Conservation (phyloP, 441 rosid species). For the Corymbia calophylla region DNA sequence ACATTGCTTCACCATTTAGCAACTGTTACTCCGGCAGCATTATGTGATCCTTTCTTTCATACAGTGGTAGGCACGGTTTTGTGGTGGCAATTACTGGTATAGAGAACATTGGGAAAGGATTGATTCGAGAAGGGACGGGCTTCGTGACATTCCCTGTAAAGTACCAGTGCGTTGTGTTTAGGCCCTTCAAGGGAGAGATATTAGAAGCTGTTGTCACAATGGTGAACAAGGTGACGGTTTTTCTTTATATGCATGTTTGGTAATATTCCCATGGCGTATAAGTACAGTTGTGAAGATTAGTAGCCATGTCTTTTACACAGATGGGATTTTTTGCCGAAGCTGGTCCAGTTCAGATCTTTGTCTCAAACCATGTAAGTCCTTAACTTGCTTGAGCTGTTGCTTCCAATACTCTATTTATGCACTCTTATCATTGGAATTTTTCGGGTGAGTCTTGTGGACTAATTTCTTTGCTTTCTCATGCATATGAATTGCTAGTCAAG, state of each 20-base stretch:
- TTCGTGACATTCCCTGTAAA: constrained; percentile 80
- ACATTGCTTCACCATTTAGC: neutral
- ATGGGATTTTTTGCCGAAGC: constrained; percentile 97
- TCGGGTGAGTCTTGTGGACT: neutral
- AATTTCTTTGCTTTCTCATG: neutral
- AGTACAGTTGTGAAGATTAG: neutral
- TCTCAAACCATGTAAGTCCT: constrained; percentile 77
- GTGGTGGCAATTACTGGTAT: constrained; percentile 90
- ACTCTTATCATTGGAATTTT: neutral
- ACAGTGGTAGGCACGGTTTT: constrained; percentile 83
- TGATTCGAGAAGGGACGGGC: constrained; percentile 84
- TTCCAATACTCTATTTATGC: neutral
- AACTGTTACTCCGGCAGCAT: neutral
- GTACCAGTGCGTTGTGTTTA: constrained; percentile 82
- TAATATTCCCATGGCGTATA: neutral
- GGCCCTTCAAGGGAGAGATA: constrained; percentile 93
- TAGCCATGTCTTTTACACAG: constrained; percentile 23
- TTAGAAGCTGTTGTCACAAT: constrained; percentile 86
- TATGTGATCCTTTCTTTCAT: neutral
- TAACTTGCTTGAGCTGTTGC: neutral
- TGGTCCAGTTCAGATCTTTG: constrained; percentile 93
- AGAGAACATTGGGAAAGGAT: constrained; percentile 78
- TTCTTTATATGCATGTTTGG: neutral
- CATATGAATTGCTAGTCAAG: neutral
- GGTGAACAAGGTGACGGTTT: constrained; percentile 64